Percentiles rank a stretch among this genome's conserved stretches.
phyloP scores from a whole-genome alignment of 352 stramenopile species.

The Phytophthora pinifolia region DNA sequence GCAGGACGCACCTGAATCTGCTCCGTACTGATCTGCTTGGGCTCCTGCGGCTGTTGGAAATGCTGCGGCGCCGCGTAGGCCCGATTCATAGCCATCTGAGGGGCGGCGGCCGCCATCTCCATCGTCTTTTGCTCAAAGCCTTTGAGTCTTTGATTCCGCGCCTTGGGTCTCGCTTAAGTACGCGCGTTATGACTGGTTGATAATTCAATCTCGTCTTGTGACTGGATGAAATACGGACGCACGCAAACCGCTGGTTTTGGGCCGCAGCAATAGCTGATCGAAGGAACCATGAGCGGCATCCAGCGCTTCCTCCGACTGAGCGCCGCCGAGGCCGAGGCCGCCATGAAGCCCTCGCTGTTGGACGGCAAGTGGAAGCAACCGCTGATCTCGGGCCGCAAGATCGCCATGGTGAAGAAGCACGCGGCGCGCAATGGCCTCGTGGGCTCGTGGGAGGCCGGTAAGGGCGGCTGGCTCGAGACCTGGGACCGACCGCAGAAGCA shows the following conservation, averaged over 20 bases:
- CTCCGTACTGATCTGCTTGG: constrained; percentile 77
- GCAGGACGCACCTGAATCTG: constrained; percentile 67
- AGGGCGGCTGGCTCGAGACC: constrained; percentile 78
- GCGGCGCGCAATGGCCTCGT: constrained; percentile 67
- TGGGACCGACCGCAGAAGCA: constrained; percentile 84
- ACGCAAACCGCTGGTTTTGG: constrained; percentile 23
- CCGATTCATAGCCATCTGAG: constrained; percentile 39
- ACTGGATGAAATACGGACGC: constrained; percentile 35
- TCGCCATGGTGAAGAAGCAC: constrained; percentile 85
- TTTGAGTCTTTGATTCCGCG: too few species aligned
- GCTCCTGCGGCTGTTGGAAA: constrained; percentile 33
- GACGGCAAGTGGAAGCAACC: constrained; percentile 87
- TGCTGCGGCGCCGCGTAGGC: constrained; percentile 27
- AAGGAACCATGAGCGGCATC: constrained; percentile 38
- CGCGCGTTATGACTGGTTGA: constrained; percentile 22
- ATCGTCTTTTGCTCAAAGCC: too few species aligned
- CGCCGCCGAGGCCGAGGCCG: constrained; percentile 67
- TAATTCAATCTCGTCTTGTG: constrained; percentile 5
- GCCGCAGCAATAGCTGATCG: constrained; percentile 13
- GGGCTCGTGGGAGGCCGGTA: constrained; percentile 73
- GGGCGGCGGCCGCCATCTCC: constrained; percentile 25
- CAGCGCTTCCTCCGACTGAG: constrained; percentile 77
- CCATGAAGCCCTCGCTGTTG: constrained; percentile 78
- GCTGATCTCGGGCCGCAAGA: constrained; percentile 75
- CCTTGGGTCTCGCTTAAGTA: constrained; percentile 1